Evolutionary conservation across 1,284 basidiomycete genomes (phyloP), one percentile per base, ranked within the genome.

Genomic region (Baeospora myosura): DNA sequence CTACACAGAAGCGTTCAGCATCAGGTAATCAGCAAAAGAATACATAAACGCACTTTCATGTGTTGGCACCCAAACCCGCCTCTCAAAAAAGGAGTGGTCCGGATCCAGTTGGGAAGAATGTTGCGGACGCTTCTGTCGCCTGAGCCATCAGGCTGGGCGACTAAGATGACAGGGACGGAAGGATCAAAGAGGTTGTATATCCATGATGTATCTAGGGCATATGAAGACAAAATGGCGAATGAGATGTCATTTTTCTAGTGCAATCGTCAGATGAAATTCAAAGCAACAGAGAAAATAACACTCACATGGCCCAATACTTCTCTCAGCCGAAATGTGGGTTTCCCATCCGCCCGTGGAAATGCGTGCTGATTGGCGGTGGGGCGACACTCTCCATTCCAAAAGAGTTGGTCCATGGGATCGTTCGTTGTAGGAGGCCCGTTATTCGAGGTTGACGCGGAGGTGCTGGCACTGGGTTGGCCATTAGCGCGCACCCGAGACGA

Each of bases 171-270:
- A 2, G 86, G 86, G 0, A 80, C 77, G 14, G 61, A 62, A 0
- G 62, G 71, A 38, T 76, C 68, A 54, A 88, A 84, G 53, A 88
- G 74, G 26, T 68, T 54, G 48, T 82, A 81, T 40, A 86, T 73
- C 82, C 84, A 88, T 0, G 77, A 59, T 25, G 74, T 62, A 33
- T 78, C 72, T 31, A 76, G 62, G 3, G 74, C 64, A 52, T 76
- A 88, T 0, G 83, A 78, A 2, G 85, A 81, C n/a, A 88, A 55
- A 31, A 89, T 80, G 2, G 78, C 83, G 44, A 88, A 80, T 21
- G 68, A 60, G 44, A 88, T 61, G 2, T 81, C 76, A 5, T 68
- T 63, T 69, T 73, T 83, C 84, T 83, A 43, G 21, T 14, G 32
- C 38, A 28, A 11, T 39, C 11, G n/a, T 34, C 20, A 28, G 26